Evolutionary conservation across 495 filamentous ascomycete genomes (phyloP), one percentile per base, ranked within the genome.

Genomic region (Ascodesmis nigricans): DNA sequence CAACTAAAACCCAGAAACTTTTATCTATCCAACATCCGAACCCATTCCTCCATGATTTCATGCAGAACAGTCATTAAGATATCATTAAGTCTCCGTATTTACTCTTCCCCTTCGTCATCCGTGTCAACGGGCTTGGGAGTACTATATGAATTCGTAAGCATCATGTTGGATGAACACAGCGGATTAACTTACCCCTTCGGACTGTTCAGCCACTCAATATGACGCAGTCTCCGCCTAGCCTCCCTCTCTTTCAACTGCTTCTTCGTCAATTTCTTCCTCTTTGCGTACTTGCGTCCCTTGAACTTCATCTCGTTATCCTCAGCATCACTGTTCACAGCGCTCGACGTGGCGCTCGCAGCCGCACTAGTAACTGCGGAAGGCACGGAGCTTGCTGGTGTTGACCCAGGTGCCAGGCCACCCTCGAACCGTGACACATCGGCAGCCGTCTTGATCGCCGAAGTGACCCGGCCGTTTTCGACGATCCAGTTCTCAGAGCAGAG

Each of bases 201-300:
- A 43, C 61, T 68, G 51, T 75, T 82, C 40, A 76, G 58, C 83
- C 90, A 97, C 56, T 95, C 84, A 42, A 97, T 83, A 55, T 95
- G 79, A 53, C 87, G 75, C 57, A 97, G 60, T 52, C 84, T 63
- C 38, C 84, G 67, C 41, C 87, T 65, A 18, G 73, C 73, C 55
- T 97, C 90, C 2, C 76, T 64, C 44, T 97, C 87, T 66, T 97
- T 97, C 48, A 80, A 41, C 59, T 97, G 83, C 55, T 76, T 78
- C 58, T 84, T 75, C 31, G 87, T 97, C 69, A 91, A 64, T 78
- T 97, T 97, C 73, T 84, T 92, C 75, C 91, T 93, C 66, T 79
- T 79, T 11, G 44, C 37, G 31, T 45, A 52, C 65, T 83, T 81
- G 48, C 59, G 62, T 2, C 81, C 66, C 53, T 72, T 74, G 71